A percentile compares a stretch with the other conserved stretches of the same genome.
Conservation (phyloP, 140 eudicot genomes). For the Oenanthe javanica region DNA sequence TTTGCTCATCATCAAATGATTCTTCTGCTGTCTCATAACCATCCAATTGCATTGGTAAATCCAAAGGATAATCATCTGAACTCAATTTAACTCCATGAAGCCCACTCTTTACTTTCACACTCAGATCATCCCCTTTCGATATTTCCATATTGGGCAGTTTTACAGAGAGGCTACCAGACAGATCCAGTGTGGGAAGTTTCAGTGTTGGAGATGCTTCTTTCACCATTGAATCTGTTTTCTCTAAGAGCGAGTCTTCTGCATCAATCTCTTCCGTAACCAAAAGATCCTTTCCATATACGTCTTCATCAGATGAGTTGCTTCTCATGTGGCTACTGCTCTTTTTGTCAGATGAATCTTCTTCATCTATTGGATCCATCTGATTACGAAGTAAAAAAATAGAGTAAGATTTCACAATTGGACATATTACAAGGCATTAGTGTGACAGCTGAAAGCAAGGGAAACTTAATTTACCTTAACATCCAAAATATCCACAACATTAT, state of each 20-base stretch:
- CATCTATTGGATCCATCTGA: slow-evolving; percentile 76
- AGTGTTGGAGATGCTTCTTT: slow-evolving; percentile 14
- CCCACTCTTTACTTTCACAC: slow-evolving; percentile 25
- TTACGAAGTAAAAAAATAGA: background rate
- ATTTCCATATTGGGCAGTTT: slow-evolving; percentile 43
- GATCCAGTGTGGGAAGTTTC: slow-evolving; percentile 24
- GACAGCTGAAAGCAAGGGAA: background rate
- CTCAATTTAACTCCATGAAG: slow-evolving; percentile 11
- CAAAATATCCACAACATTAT: slow-evolving; percentile 57
- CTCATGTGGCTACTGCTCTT: slow-evolving; percentile 38
- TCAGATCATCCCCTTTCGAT: slow-evolving; percentile 47
- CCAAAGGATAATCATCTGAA: slow-evolving; percentile 11
- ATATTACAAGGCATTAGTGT: background rate
- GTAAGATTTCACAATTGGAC: slow-evolving; percentile 10
- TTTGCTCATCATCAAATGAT: slow-evolving; percentile 21
- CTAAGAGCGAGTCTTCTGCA: slow-evolving; percentile 20
- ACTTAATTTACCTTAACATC: slow-evolving; percentile 56
- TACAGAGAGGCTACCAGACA: slow-evolving; percentile 28
- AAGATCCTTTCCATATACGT: slow-evolving; percentile 37
- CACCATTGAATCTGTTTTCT: slow-evolving; percentile 14
- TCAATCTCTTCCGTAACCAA: slow-evolving; percentile 26
- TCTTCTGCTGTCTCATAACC: slow-evolving; percentile 42
- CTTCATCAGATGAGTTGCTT: slow-evolving; percentile 79
- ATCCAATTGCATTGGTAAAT: slow-evolving; percentile 25
- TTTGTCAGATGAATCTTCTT: slow-evolving; percentile 39